phyloP scores from a whole-genome alignment of 2,329 filamentous ascomycete genomes.

The Colletotrichum sp. region DNA sequence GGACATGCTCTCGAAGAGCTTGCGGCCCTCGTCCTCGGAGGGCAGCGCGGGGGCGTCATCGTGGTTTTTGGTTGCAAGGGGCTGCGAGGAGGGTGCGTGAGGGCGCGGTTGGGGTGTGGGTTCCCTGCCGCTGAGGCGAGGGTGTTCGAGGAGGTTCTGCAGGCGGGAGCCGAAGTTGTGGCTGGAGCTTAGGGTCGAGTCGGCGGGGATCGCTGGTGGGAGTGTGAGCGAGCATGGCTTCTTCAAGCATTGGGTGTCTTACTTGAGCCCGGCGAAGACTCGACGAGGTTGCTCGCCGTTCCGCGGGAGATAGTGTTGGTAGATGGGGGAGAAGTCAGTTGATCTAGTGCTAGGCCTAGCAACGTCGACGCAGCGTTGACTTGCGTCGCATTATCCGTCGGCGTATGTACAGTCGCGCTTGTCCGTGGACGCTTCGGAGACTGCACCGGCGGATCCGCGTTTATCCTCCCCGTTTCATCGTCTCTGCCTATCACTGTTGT shows the following conservation, averaged over 20 bases:
- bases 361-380: conserved; percentile 9
- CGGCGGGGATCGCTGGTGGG: conserved; percentile 20
- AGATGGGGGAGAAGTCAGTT: background rate
- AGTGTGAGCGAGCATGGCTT: background rate
- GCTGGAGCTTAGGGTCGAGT: conserved; percentile 21
- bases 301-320: background rate
- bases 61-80: background rate
- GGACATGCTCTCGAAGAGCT: conserved; percentile 24
- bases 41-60: conserved; percentile 8
- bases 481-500: background rate
- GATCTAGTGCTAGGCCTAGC: background rate
- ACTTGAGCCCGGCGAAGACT: background rate
- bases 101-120: background rate
- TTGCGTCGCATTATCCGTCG: conserved; percentile 8
- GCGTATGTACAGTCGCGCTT: background rate
- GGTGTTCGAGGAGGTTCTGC: conserved; percentile 22
- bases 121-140: conserved; percentile 6
- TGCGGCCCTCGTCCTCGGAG: conserved; percentile 21
- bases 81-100: background rate
- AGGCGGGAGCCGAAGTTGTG: conserved; percentile 24
- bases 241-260: background rate
- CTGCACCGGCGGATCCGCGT: background rate
- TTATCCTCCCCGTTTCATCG: background rate
- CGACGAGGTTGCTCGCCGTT: background rate
- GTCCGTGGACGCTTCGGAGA: background rate